These are phyloP conservation scores for Middelhovenomyces tepae DNA, from an alignment of 805 yeast species.

Conservation along the genomic window DNA sequence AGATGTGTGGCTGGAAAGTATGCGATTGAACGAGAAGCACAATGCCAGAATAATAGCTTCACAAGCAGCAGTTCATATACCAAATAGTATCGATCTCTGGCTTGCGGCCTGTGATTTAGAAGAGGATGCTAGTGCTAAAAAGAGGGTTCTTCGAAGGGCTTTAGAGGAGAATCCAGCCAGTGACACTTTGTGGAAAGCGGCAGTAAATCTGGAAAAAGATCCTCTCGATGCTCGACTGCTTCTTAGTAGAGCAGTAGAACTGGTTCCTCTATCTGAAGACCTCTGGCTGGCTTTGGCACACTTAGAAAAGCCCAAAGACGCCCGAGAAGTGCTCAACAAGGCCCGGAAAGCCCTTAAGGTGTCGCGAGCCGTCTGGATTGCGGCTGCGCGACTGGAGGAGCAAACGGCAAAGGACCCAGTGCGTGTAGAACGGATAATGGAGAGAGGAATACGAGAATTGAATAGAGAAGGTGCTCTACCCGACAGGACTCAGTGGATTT, in stretches of 20 bases:
- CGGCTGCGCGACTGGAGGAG: constrained; percentile 64
- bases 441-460: constrained; percentile 40
- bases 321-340: constrained; percentile 44
- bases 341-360: constrained; percentile 51
- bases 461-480: constrained; percentile 27
- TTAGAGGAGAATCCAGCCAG: constrained; percentile 54
- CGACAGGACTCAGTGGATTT: constrained; percentile 43
- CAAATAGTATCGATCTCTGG: constrained; percentile 62
- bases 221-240: constrained; percentile 42
- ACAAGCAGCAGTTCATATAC: constrained; percentile 52
- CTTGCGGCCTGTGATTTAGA: constrained; percentile 60
- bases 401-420: constrained; percentile 31
- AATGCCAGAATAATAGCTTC: constrained; percentile 51
- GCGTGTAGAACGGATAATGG: constrained; percentile 40
- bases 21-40: constrained; percentile 49
- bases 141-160: constrained; percentile 59
- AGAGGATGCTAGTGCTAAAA: constrained; percentile 42
- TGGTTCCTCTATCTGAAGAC: constrained; percentile 55
- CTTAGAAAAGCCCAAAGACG: constrained; percentile 36
- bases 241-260: constrained; percentile 54
- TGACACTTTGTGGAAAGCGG: constrained; percentile 57
- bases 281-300: constrained; percentile 57
- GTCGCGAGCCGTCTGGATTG: constrained; percentile 53
- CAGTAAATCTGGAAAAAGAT: constrained; percentile 53
- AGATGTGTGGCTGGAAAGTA: constrained; percentile 74